Base-by-base conservation (phyloP, 106 monocot genomes). In the Dendrobium officinale region DNA sequence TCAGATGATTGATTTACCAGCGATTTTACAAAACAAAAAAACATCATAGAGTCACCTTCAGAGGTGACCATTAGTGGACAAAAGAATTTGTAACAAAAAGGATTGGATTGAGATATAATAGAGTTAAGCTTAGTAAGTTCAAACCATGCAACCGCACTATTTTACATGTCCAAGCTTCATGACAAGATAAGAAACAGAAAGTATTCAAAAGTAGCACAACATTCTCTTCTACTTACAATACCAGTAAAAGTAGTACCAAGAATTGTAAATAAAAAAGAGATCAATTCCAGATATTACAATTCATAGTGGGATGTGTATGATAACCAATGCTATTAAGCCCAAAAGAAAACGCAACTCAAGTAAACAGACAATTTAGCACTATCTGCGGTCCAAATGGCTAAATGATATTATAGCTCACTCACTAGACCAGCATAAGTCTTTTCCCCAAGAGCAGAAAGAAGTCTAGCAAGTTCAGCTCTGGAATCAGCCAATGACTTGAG, bases 401-500 rank as follows among this genome's bases (percentile, higher is more conserved):
- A 56, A 56, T 17, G 56, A n/a, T 0, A 54, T 10, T 61, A 33
- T 37, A 27, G 70, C 45, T n/a, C 45, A 85, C 90, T 90, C 64
- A 86, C 92, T 41, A 87, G 79, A 73, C 77, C 81, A 68, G 81
- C 41, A 75, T 82, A 75, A 42, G 80, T 87, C 40, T 86, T 84
- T 79, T 95, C 92, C 42, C 95, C 95, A 74, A 95, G 92, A 40
- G 90, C 81, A 85, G 88, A 90, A 83, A 90, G 77, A 85, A 90
- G 85, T 47, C 70, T 86, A 22, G 86, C 80, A 41, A 92, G 84
- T 17, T 88, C 85, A 17, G 85, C 73, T 77, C 82, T 85, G 31
- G 92, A 88, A 78, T 92, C 88, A 81, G 95, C 88, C 59, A 95
- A 88, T 9, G 86, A 58, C 59, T 92, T 83, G 6, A 95, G 88